Evolutionary conservation across 2,329 filamentous ascomycete species (phyloP), one percentile per base, ranked within the genome.

Genomic region (Ascosphaera apis): DNA sequence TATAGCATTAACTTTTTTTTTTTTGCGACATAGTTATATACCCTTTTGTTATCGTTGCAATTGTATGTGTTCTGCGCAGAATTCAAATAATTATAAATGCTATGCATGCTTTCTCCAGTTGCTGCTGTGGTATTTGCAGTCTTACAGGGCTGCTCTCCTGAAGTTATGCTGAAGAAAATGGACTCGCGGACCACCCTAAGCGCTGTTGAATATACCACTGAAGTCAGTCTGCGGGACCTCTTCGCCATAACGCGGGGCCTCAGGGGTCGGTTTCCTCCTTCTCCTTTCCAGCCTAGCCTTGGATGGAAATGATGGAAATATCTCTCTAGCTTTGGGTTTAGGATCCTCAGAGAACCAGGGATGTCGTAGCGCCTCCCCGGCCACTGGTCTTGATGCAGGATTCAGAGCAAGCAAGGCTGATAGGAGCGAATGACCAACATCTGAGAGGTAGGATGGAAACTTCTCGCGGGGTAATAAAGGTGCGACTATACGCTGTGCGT

Each of bases 271-370:
- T 40, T 69, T 63, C 27, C 69, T 63, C 43, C 80, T 63, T 45
- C 83, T 63, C 49, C 74, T 76, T 62, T 98, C 88, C 61, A 88
- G 78, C 1, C 83, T 82, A 0, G 88, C 88, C 55, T 91, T 93
- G 47, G 79, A 88, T 0, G 88, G 88, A 52, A 95, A 98, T 0
- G 88, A 95, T 2, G 88, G 88, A 51, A 98, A 95, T 74, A 98
- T 76, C 47, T 76, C 77, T 51, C 81, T 77, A 5, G 76, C 73
- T 58, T 95, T 95, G 1, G 84, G 81, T 41, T 78, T 78, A 1
- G 88, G 88, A 45, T 91, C 77, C 57, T 95, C 84, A 13, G 55
- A 63, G 54, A 98, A 98, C 54, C 91, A 98, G 25, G 72, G 63
- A 53, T 93, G 81, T 34, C 65, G 60, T 25, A 95, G 64, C 51